A percentile compares a stretch with the other conserved stretches of the same genome.
Conservation (phyloP, 2,329 filamentous ascomycete species). For the Aspergillus calidoustus region DNA sequence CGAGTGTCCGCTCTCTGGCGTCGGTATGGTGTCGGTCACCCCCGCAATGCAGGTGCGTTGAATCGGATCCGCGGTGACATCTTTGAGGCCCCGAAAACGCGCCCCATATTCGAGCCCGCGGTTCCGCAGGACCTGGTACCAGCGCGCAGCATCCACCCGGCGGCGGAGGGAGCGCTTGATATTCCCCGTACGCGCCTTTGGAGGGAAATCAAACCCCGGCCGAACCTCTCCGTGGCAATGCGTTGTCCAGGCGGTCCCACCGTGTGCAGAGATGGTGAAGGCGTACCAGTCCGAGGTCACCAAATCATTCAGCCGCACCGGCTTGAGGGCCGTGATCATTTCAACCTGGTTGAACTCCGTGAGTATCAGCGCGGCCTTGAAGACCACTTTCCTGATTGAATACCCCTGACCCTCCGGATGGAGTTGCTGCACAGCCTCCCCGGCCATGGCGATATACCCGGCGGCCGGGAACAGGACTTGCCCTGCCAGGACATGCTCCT, state of each 20-base stretch:
- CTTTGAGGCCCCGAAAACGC: conserved; percentile 18
- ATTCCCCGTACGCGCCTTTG: not conserved
- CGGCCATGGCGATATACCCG: conserved; percentile 50
- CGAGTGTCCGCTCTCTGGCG: conserved; percentile 14
- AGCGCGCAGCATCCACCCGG: conserved; percentile 2
- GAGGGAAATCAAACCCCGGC: conserved; percentile 13
- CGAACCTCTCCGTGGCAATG: conserved; percentile 30
- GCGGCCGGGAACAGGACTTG: conserved; percentile 50
- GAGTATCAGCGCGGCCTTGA: not conserved
- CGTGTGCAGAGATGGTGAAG: conserved; percentile 31
- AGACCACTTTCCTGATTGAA: not conserved
- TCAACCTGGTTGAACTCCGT: conserved; percentile 11
- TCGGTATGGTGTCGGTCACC: not conserved
- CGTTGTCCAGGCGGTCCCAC: conserved; percentile 27
- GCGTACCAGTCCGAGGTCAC: conserved; percentile 30
- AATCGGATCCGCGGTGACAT: conserved; percentile 19
- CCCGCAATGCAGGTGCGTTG: not conserved
- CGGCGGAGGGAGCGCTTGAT: not conserved
- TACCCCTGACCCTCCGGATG: not conserved
- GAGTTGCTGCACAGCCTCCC: conserved; percentile 41
- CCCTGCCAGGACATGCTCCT: conserved; percentile 43
- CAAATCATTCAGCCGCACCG: conserved; percentile 19
- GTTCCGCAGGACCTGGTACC: conserved; percentile 19
- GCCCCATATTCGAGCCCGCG: conserved; percentile 23
- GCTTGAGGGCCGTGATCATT: conserved; percentile 22